Base-by-base conservation (phyloP, 164 flowering plant species). In the Vitis riparia region DNA sequence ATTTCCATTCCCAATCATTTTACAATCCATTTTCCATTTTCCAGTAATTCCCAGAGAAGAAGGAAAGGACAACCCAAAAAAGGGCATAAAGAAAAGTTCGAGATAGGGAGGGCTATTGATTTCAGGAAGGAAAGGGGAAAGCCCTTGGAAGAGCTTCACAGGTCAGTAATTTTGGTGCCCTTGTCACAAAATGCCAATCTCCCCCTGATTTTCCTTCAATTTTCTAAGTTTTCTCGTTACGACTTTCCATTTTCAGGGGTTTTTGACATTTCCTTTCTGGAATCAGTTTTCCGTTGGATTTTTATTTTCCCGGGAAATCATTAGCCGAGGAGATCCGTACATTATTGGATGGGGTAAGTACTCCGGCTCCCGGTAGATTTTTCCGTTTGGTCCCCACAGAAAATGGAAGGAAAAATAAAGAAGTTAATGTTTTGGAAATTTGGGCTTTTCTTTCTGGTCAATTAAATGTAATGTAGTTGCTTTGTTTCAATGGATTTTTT, bases 321-420 rank as follows among this genome's bases (percentile, higher is more conserved):
- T 11, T 62, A 3, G 5, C 44, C 44, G 5, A 37, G 44, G 44
- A 37, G 5, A 37, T 37, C 44, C 44, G 44, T 37, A 37, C 44
- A 37, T 37, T 37, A 3, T 37, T 72, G 67, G 51, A 79, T 79
- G 82, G 82, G 82, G 82, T 79, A 76, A 51, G 69, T 73, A 62
- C 72, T 69, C 57, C n/a, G 62, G 23, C 37, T 72, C 67, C 53
- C 9, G 44, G 44, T 37, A 37, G 44, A 37, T 5, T 37, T 37
- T 37, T 37, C 44, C 44, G 6, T 37, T 37, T 37, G 44, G 44
- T 37, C 7, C 7, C 44, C 44, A 6, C 44, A 37, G 5, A 37
- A 3, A 37, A 23, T 23, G 27, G 2, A 23, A 23, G 27, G 27
- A 23, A 23, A 23, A 23, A 23, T 23, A 23, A 1, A 23, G 27